phyloP scores from a whole-genome alignment of 805 yeast species.

The baker's yeast (Saccharomyces cerevisiae) region DNA sequence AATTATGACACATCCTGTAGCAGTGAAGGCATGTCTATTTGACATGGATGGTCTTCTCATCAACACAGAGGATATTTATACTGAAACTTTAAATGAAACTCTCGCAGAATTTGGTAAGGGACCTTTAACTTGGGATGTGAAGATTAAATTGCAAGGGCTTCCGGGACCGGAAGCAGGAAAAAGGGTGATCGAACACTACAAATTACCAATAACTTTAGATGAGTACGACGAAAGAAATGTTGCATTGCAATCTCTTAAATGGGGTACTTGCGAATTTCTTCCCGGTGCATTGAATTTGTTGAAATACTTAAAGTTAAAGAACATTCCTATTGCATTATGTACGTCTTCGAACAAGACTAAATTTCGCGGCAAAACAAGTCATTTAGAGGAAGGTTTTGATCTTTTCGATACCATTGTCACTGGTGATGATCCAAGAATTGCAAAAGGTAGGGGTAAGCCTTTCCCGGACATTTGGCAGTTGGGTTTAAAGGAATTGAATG shows the following conservation, averaged over 20 bases:
- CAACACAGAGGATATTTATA: constrained; percentile 88
- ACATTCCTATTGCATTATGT: constrained; percentile 81
- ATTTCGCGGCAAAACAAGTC: constrained; percentile 64
- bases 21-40: constrained; percentile 30
- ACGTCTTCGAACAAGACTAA: constrained; percentile 67
- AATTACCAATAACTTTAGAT: constrained; percentile 58
- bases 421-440: constrained; percentile 82
- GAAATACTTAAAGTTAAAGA: constrained; percentile 38
- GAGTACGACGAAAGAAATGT: constrained; percentile 49
- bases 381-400: constrained; percentile 54
- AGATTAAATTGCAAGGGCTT: constrained; percentile 78
- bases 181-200: constrained; percentile 58
- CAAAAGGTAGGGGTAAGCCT: constrained; percentile 87
- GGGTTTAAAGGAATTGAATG: constrained; percentile 67
- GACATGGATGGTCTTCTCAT: constrained; percentile 95
- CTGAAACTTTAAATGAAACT: constrained; percentile 62
- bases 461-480: constrained; percentile 85
- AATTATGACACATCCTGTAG: background rate
- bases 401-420: constrained; percentile 68
- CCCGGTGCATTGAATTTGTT: constrained; percentile 82
- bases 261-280: constrained; percentile 59
- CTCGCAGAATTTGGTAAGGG: constrained; percentile 67
- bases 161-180: constrained; percentile 75
- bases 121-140: constrained; percentile 82
- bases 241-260: constrained; percentile 42